phyloP scores from a whole-genome alignment of 2,329 filamentous ascomycete species.

The Diplocarpon mali region DNA sequence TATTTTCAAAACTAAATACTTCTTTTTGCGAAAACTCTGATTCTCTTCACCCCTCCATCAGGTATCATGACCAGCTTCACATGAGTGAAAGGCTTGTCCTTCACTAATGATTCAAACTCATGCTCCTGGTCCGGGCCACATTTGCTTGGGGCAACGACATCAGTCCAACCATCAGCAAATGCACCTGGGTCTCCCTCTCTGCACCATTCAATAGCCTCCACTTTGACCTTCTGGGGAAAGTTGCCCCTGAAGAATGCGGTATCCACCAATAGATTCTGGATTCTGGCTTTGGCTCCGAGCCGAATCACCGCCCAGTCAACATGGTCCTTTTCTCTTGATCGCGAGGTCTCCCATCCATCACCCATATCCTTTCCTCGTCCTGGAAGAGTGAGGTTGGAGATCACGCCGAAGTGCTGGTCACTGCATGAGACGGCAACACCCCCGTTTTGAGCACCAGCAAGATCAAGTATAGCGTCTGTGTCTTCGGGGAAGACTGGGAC shows the following conservation, averaged over 20 bases:
- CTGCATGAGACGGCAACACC: conserved; percentile 65
- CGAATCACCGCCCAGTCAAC: conserved; percentile 73
- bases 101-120: conserved; percentile 44
- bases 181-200: conserved; percentile 42
- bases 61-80: conserved; percentile 81
- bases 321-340: conserved; percentile 60
- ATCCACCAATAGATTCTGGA: conserved; percentile 61
- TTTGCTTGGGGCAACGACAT: conserved; percentile 55
- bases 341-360: conserved; percentile 77
- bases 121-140: conserved; percentile 66
- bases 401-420: conserved; percentile 76
- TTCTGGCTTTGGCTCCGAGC: conserved; percentile 53
- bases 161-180: conserved; percentile 50
- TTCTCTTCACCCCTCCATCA: conserved; percentile 83
- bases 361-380: conserved; percentile 77
- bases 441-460: conserved; percentile 69
- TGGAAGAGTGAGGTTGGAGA: conserved; percentile 69
- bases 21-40: conserved; percentile 63
- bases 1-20: neutral
- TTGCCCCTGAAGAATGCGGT: conserved; percentile 79
- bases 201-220: conserved; percentile 50
- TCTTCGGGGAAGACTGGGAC: conserved; percentile 65
- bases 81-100: conserved; percentile 59
- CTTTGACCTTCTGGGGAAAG: conserved; percentile 64
- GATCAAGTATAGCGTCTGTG: conserved; percentile 55